These are phyloP conservation scores for Ascochyta lentis DNA, from an alignment of 2,329 filamentous ascomycete genomes.

Conservation along the genomic window DNA sequence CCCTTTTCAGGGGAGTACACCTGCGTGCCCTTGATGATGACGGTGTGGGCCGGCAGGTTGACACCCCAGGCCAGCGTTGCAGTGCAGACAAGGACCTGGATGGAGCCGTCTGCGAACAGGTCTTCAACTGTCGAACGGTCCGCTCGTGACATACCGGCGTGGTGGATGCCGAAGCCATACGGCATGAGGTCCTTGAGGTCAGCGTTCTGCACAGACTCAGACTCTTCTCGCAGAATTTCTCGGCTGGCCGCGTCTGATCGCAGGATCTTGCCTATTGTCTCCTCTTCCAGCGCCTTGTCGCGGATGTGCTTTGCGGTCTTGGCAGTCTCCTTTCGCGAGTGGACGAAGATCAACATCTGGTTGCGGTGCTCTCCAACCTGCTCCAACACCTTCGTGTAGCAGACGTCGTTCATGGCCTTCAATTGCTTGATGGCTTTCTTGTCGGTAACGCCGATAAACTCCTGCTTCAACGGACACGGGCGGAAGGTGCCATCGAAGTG, in stretches of 20 bases:
- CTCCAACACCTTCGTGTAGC: slow-evolving; percentile 95
- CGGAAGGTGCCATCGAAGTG: slow-evolving; percentile 95
- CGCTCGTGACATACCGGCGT: slow-evolving; percentile 94
- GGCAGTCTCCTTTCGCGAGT: slow-evolving; percentile 96
- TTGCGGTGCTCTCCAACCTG: slow-evolving; percentile 92
- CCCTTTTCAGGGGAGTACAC: slow-evolving; percentile 98
- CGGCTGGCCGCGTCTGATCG: slow-evolving; percentile 90
- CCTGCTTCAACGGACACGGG: slow-evolving; percentile 92
- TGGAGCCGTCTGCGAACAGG: slow-evolving; percentile 86
- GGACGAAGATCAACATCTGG: slow-evolving; percentile 99
- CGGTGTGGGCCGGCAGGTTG: slow-evolving; percentile 95
- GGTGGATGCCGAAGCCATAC: slow-evolving; percentile 97
- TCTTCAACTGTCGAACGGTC: slow-evolving; percentile 96
- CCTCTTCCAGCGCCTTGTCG: slow-evolving; percentile 95
- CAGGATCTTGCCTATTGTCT: slow-evolving; percentile 95
- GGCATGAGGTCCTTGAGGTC: slow-evolving; percentile 94
- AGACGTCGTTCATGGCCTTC: slow-evolving; percentile 99
- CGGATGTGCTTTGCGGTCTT: slow-evolving; percentile 96
- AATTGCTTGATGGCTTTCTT: slow-evolving; percentile 99
- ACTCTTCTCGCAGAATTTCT: slow-evolving; percentile 85
- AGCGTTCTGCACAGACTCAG: slow-evolving; percentile 79
- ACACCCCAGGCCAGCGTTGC: slow-evolving; percentile 99
- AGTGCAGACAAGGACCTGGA: slow-evolving; percentile 95
- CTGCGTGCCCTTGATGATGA: slow-evolving; percentile 98
- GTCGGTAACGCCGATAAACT: slow-evolving; percentile 96